Evolutionary conservation across 192 early-diverging fungal genomes (phyloP).

Genomic region (Gorgonomyces haynaldii): DNA sequence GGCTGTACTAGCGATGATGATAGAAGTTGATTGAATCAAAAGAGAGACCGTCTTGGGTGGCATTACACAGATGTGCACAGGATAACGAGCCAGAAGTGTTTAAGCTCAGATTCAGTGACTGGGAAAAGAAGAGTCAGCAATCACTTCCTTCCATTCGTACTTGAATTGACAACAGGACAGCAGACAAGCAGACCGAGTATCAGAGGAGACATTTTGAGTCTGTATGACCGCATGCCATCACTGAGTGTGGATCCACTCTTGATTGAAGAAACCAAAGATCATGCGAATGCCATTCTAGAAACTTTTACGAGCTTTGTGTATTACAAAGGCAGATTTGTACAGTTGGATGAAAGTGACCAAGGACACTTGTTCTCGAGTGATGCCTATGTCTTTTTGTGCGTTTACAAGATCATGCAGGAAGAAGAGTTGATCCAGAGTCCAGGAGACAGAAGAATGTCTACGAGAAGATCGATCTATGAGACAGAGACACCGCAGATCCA

Average conservation of each 20-base stretch:
- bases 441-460: neutral
- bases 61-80: conserved; percentile 21
- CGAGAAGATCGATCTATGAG: neutral
- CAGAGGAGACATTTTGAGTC: no score
- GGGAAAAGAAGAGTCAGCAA: conserved; percentile 15
- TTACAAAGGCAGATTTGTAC: conserved; percentile 27
- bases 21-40: conserved; percentile 23
- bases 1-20: conserved; percentile 18
- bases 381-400: conserved; percentile 40
- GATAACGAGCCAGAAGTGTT: conserved; percentile 34
- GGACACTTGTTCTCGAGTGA: conserved; percentile 37
- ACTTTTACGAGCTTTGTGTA: conserved; percentile 29
- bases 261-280: conserved; percentile 16
- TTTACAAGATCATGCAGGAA: conserved; percentile 19
- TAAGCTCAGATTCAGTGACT: conserved; percentile 37
- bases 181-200: conserved; percentile 6
- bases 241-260: neutral
- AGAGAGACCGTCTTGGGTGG: conserved; percentile 28
- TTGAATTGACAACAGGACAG: conserved; percentile 19
- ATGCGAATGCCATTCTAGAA: conserved; percentile 32
- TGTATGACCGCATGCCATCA: neutral
- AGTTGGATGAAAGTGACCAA: conserved; percentile 20
- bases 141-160: no score
- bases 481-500: neutral
- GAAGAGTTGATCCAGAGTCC: conserved; percentile 3